Evolutionary conservation across 2,329 filamentous ascomycete genomes (phyloP).

Genomic region (Trichoderma atroviride): DNA sequence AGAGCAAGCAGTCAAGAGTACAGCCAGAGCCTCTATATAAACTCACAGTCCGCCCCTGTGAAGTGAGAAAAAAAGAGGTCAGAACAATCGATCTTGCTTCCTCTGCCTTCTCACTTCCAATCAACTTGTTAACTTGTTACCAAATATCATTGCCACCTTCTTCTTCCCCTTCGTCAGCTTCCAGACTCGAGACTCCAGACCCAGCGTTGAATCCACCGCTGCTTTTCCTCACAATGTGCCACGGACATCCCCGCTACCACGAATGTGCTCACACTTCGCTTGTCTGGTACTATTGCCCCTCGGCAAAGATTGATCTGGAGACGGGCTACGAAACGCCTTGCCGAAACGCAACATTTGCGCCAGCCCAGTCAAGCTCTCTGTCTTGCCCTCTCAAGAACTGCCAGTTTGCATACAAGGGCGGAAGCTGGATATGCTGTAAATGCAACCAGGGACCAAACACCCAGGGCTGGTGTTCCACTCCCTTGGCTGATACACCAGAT

Average conservation of each 20-base stretch:
- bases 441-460: slow-evolving; percentile 56
- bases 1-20: neutral
- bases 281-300: slow-evolving; percentile 58
- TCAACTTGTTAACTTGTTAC: neutral
- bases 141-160: neutral
- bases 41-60: neutral
- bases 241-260: slow-evolving; percentile 57
- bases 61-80: neutral
- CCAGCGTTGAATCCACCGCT: accelerated
- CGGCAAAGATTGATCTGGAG: slow-evolving; percentile 46
- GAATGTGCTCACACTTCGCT: slow-evolving; percentile 58
- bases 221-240: slow-evolving; percentile 48
- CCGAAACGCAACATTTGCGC: slow-evolving; percentile 51
- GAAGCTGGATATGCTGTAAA: slow-evolving; percentile 57
- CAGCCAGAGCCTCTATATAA: slow-evolving; percentile 2
- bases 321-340: slow-evolving; percentile 56
- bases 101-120: neutral
- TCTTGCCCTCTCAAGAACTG: slow-evolving; percentile 56
- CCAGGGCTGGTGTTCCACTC: slow-evolving; percentile 55
- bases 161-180: neutral
- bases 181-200: neutral
- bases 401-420: slow-evolving; percentile 52
- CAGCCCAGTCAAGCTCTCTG: slow-evolving; percentile 46
- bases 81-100: neutral
- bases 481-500: slow-evolving; percentile 36